phyloP scores from a whole-genome alignment of 768 basidiomycete species.

The Mycena galericulata region DNA sequence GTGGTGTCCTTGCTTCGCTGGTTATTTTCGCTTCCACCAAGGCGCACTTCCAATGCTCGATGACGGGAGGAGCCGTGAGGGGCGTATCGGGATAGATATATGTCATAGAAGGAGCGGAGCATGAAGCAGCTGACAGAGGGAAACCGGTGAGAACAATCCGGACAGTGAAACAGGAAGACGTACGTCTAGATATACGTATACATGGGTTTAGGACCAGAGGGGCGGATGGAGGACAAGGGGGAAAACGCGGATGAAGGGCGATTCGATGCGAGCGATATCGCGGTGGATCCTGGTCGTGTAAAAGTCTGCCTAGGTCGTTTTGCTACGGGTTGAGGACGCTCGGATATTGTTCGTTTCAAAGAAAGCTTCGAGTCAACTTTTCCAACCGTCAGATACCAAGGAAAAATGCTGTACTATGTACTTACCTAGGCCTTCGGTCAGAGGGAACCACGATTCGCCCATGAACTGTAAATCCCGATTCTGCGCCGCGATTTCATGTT shows the following conservation, averaged over 20 bases:
- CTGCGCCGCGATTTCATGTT: neutral
- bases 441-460: too few relatives aligned
- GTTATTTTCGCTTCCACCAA: neutral
- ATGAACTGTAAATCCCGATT: too few relatives aligned
- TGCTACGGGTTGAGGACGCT: neutral
- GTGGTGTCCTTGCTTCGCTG: neutral
- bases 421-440: too few relatives aligned
- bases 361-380: neutral
- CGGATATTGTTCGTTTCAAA: neutral
- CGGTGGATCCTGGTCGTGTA: too few relatives aligned
- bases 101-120: neutral
- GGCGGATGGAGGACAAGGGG: neutral
- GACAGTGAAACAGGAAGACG: too few relatives aligned
- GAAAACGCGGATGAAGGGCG: neutral
- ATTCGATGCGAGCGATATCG: neutral
- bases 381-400: neutral
- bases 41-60: constrained; percentile 18
- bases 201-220: neutral
- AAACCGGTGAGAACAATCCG: neutral
- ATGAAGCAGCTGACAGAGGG: neutral
- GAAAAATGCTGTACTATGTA: neutral
- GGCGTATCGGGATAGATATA: neutral
- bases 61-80: neutral
- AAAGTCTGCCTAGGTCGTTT: constrained; percentile 19
- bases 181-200: neutral